Percentiles rank a stretch among this genome's conserved stretches.
Evolutionary conservation across 345 rosid species (phyloP).

Genomic region (Acer negundo): DNA sequence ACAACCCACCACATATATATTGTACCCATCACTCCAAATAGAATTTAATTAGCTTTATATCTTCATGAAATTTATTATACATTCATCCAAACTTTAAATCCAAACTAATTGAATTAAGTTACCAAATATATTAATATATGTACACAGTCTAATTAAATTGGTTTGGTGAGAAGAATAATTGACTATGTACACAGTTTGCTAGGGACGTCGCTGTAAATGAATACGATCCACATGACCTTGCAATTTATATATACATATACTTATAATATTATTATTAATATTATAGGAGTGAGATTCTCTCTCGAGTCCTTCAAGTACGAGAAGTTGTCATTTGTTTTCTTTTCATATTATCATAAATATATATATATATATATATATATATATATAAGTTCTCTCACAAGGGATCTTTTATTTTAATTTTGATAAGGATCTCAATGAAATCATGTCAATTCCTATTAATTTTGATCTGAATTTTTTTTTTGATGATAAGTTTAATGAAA

Average conservation of each 20-base stretch:
- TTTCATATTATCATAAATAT: neutral
- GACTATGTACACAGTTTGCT: neutral
- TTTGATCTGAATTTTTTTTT: no score
- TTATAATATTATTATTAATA: no score
- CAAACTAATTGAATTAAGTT: constrained; percentile 7
- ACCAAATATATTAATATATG: neutral
- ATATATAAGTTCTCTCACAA: no score
- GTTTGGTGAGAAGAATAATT: neutral
- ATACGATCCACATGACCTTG: neutral
- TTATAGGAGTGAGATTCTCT: neutral
- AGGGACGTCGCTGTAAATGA: constrained; percentile 8
- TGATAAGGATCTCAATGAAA: no score
- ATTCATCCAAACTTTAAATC: neutral
- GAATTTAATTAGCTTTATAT: neutral
- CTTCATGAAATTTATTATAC: neutral
- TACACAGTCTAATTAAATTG: neutral
- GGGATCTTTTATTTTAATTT: no score
- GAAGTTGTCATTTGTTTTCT: neutral
- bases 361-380: no score
- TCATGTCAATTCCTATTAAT: no score
- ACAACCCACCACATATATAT: neutral
- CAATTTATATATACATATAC: no score
- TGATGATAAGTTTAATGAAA: no score
- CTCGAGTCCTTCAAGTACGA: neutral
- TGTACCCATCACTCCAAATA: neutral